Evolutionary conservation across 768 basidiomycete species (phyloP).

Genomic region (Leucosporidium creatinivorum): DNA sequence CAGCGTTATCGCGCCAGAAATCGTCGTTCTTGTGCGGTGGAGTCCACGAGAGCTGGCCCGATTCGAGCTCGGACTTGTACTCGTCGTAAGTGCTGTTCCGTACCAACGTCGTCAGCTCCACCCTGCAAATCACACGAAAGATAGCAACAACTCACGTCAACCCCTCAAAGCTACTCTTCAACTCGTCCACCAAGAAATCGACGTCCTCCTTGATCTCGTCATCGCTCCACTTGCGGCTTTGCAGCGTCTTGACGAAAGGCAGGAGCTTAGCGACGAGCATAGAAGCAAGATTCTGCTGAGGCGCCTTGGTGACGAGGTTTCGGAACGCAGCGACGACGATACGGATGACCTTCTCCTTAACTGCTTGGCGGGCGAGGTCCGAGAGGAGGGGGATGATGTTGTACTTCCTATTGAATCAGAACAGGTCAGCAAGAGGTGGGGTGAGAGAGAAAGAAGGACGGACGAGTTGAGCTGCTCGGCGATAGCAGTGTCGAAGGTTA

Average conservation of each 20-base stretch:
- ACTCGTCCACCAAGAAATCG: slow-evolving; percentile 73
- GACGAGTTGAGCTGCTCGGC: slow-evolving; percentile 83
- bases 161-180: slow-evolving; percentile 77
- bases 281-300: slow-evolving; percentile 76
- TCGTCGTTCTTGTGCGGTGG: slow-evolving; percentile 93
- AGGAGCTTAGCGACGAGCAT: slow-evolving; percentile 84
- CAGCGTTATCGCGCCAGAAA: slow-evolving; percentile 95
- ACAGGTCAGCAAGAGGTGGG: neutral
- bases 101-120: neutral
- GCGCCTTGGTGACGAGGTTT: slow-evolving; percentile 87
- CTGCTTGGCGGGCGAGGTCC: slow-evolving; percentile 74
- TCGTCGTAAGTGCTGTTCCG: slow-evolving; percentile 81
- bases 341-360: slow-evolving; percentile 94
- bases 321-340: slow-evolving; percentile 87
- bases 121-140: too few relatives aligned
- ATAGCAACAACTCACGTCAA: slow-evolving; percentile 66
- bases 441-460: slow-evolving; percentile 34
- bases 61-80: slow-evolving; percentile 80
- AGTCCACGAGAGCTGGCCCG: slow-evolving; percentile 88
- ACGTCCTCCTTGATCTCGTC: slow-evolving; percentile 92
- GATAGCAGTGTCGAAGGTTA: slow-evolving; percentile 80
- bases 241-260: slow-evolving; percentile 77
- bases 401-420: slow-evolving; percentile 56
- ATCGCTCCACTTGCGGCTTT: slow-evolving; percentile 69
- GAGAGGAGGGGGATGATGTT: slow-evolving; percentile 79